phyloP scores from a whole-genome alignment of 2,329 filamentous ascomycete genomes.

The Neospermospora avenae region DNA sequence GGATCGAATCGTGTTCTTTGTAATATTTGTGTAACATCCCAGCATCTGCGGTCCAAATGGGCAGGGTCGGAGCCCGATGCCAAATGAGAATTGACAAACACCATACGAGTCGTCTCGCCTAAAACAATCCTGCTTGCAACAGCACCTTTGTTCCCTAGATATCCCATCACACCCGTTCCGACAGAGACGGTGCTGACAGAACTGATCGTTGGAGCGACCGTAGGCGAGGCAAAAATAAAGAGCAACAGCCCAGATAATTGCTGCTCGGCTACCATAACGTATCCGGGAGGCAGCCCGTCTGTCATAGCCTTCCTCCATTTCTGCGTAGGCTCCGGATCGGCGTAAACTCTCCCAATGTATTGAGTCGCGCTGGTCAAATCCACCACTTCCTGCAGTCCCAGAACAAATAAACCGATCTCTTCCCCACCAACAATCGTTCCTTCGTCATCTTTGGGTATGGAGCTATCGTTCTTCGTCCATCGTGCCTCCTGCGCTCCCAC shows the following conservation, averaged over 20 bases:
- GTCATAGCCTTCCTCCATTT: slow-evolving; percentile 80
- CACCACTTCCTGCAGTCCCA: slow-evolving; percentile 90
- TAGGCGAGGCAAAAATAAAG: slow-evolving; percentile 79
- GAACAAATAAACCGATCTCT: slow-evolving; percentile 82
- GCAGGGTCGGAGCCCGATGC: slow-evolving; percentile 79
- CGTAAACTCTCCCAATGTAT: slow-evolving; percentile 68
- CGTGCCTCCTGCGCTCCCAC: slow-evolving; percentile 46
- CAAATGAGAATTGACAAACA: slow-evolving; percentile 90
- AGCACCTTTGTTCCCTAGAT: slow-evolving; percentile 95
- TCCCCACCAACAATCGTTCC: slow-evolving; percentile 51
- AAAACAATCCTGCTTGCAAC: slow-evolving; percentile 78
- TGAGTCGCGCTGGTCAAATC: slow-evolving; percentile 78
- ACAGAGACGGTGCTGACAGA: slow-evolving; percentile 80
- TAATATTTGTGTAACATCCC: slow-evolving; percentile 77
- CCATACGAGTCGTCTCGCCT: slow-evolving; percentile 82
- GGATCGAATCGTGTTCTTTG: slow-evolving; percentile 75
- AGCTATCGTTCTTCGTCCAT: slow-evolving; percentile 38
- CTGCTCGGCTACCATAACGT: slow-evolving; percentile 72
- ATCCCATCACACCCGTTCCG: slow-evolving; percentile 86
- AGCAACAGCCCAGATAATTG: slow-evolving; percentile 84
- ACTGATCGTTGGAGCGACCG: slow-evolving; percentile 69
- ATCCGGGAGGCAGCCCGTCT: slow-evolving; percentile 71
- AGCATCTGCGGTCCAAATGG: slow-evolving; percentile 79
- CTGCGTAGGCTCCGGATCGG: slow-evolving; percentile 65
- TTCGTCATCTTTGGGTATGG: slow-evolving; percentile 44